Percentiles rank a stretch among this genome's conserved stretches.
These are phyloP conservation scores for Pythium dissimile DNA, from an alignment of 352 stramenopile species.

Conservation along the genomic window DNA sequence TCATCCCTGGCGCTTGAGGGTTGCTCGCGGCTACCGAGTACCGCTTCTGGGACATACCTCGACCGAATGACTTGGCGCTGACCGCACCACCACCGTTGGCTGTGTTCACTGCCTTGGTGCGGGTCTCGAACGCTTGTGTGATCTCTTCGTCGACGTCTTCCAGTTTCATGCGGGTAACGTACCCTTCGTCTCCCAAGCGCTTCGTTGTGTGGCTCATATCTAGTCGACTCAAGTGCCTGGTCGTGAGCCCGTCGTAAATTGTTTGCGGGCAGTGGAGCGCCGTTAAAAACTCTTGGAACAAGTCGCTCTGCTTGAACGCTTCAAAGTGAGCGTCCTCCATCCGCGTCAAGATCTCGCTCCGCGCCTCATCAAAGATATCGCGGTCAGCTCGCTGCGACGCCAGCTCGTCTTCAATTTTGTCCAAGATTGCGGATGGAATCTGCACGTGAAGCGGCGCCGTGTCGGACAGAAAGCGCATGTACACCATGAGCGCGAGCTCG, in stretches of 20 bases:
- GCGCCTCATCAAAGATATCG: slow-evolving; percentile 37
- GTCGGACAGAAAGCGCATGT: slow-evolving; percentile 50
- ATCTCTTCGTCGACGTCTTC: slow-evolving; percentile 21
- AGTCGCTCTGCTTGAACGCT: slow-evolving; percentile 36
- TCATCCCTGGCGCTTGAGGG: background rate
- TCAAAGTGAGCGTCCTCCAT: slow-evolving; percentile 55
- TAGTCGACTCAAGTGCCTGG: slow-evolving; percentile 28
- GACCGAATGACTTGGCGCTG: slow-evolving; percentile 1
- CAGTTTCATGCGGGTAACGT: background rate
- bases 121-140: background rate
- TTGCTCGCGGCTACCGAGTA: background rate
- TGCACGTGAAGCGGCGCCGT: slow-evolving; percentile 30
- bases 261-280: slow-evolving; percentile 40
- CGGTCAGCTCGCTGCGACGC: slow-evolving; percentile 32
- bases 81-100: background rate
- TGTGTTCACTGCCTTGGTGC: background rate
- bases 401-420: slow-evolving; percentile 44
- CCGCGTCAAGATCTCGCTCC: slow-evolving; percentile 41
- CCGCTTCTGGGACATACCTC: background rate
- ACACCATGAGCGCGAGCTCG: slow-evolving; percentile 53
- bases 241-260: slow-evolving; percentile 41
- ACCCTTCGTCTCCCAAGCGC: background rate
- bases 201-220: slow-evolving; percentile 35
- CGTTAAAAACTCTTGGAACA: slow-evolving; percentile 48
- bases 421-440: slow-evolving; percentile 24